Base-by-base conservation (phyloP, 2,329 filamentous ascomycete genomes). In the Talaromyces sp. region DNA sequence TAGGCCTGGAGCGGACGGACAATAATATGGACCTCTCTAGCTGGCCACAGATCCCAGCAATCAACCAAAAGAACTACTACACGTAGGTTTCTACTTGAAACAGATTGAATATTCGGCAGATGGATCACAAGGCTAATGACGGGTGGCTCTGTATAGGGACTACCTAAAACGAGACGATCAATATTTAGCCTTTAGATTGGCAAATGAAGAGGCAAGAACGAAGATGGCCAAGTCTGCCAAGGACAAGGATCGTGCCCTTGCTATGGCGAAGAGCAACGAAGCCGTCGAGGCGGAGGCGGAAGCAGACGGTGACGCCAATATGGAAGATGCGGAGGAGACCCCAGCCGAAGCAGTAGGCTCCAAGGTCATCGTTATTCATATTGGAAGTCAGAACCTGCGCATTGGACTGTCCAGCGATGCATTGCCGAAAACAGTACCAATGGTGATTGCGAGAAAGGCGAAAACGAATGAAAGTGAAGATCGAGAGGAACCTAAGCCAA, bases 21-120 rank as follows among this genome's bases (percentile, higher is more conserved):
- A 99, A 99, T 84, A 92, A 93, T 76, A 93, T 99, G 88, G 94
- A 92, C 70, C 85, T 94, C 69, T 90, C 91, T 43, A 95, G 83
- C 72, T 99, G 94, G 93, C 93, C 94, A 9, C 88, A 94, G 68
- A 86, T 96, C 52, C 82, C 85, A 39, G 90, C 94, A 66, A 99
- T 99, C 75, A 99, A 99, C 71, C 94, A 99, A 74, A 99, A 99
- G 79, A 99, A 99, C 74, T 99, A 99, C 75, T 97, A 97, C 73
- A 96, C 92, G 90, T 94, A 81, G 56, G 86, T 78, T 19, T 13
- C 29, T 5, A 14, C 17, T 11, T 30, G 29, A 20, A 6, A 24
- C 17, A 32, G 7, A 19, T 19, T 16, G 2, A 39, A 2, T 35
- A 20, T n/a, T n/a, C 5, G 16, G 29, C 33, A 16, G 10, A 19